Evolutionary conservation across 2,329 filamentous ascomycete species (phyloP), one percentile per base, ranked within the genome.

Genomic region (Fusarium algeriense): DNA sequence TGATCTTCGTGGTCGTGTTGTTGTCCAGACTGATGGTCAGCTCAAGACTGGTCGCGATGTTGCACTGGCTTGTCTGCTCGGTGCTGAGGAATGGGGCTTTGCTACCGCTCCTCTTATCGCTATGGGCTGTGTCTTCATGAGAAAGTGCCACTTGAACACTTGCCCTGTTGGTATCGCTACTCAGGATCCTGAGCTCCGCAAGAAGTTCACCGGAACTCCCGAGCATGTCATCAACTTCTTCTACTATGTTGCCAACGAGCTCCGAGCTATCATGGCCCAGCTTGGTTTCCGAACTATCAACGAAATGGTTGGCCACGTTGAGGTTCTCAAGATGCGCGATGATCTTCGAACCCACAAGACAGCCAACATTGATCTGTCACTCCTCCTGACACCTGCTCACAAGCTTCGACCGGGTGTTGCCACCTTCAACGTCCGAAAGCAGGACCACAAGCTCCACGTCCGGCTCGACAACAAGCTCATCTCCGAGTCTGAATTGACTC

Each of bases 191-290:
- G 92, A 95, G 79, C 88, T 98, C 4, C 90, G 95, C 67, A 93
- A 95, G 87, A 98, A 98, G 84, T 98, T 98, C 82, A 87, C 91
- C 74, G 95, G 95, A 69, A 95, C 93, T 2, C 95, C 95, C 14
- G 95, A 98, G 84, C 94, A 98, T 76, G 95, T 97, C 63, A 98
- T 98, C 83, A 98, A 98, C 87, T 98, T 98, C 87, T 97, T 97
- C 85, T 98, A 98, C 85, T 98, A 98, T 78, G 88, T 98, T 56
- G 93, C 95, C 75, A 98, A 98, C 79, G 95, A 98, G 85, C 89
- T 98, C 64, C 92, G 95, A 79, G 94, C 95, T 38, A 97, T 98
- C 83, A 98, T 98, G 95, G 95, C 95, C 54, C 94, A 93, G 83
- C 90, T 98, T 76, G 95, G 95, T 74, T 94, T 97, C 89, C 91